A percentile compares a stretch with the other conserved stretches of the same genome.
These are phyloP conservation scores for Picea glauca DNA, from an alignment of 75 land plant genomes.

Conservation along the genomic window DNA sequence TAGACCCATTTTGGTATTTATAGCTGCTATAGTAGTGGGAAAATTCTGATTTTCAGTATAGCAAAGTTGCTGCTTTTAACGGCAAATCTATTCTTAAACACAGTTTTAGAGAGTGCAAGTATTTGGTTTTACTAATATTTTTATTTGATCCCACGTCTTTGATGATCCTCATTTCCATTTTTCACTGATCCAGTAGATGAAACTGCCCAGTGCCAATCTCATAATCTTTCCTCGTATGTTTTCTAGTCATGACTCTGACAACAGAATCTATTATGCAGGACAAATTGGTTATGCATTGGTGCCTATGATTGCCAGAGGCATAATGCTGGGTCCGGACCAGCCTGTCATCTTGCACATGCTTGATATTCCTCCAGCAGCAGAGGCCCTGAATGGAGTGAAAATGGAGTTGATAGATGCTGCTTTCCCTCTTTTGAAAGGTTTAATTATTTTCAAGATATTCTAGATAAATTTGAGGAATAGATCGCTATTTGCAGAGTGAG, in stretches of 20 bases:
- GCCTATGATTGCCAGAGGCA: slow-evolving; percentile 95
- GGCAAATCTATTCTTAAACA: not conserved
- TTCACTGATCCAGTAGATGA: not conserved
- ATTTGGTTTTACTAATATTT: not conserved
- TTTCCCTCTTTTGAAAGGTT: slow-evolving; percentile 94
- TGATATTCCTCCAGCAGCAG: slow-evolving; percentile 87
- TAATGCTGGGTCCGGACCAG: slow-evolving; percentile 89
- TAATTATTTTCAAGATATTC: not conserved
- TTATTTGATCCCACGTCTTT: not conserved
- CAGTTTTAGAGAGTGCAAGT: not conserved
- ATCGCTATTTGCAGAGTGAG: not conserved
- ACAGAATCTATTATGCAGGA: slow-evolving; percentile 44
- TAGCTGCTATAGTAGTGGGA: not conserved
- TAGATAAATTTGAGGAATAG: not conserved
- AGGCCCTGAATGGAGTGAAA: slow-evolving; percentile 89
- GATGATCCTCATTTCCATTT: not conserved
- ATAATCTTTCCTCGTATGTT: not conserved
- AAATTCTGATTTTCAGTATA: not conserved
- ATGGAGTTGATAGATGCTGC: slow-evolving; percentile 98
- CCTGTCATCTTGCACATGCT: slow-evolving; percentile 97
- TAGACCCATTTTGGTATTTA: not conserved
- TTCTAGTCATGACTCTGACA: not conserved
- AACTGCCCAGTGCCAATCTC: not conserved
- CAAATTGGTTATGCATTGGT: slow-evolving; percentile 99
- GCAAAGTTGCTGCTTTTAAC: not conserved